These are phyloP conservation scores for Magnusiomyces starmeri DNA, from an alignment of 1,139 yeast genomes.

Conservation along the genomic window DNA sequence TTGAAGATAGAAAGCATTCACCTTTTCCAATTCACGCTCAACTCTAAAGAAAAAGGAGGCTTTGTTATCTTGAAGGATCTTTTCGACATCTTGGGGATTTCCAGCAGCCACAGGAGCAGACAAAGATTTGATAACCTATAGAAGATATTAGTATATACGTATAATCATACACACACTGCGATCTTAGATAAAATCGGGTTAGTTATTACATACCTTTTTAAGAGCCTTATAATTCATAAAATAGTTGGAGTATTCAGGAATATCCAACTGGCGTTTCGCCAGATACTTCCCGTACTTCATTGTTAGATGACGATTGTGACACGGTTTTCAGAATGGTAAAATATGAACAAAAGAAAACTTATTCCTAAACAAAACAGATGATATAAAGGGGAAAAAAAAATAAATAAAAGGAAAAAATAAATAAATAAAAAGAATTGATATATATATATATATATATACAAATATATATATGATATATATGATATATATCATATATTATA, in stretches of 20 bases:
- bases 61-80: slow-evolving; percentile 76
- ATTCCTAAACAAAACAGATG: background rate
- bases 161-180: too few relatives aligned
- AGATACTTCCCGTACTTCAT: slow-evolving; percentile 92
- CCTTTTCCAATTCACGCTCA: slow-evolving; percentile 92
- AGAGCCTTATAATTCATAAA: slow-evolving; percentile 91
- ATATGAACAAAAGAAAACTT: background rate
- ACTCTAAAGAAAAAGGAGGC: slow-evolving; percentile 88
- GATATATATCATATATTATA: background rate
- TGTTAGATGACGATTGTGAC: background rate
- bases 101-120: slow-evolving; percentile 26
- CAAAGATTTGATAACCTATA: slow-evolving; percentile 37
- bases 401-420: background rate
- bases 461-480: background rate
- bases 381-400: background rate
- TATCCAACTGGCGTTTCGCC: slow-evolving; percentile 87
- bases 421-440: background rate
- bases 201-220: slow-evolving; percentile 44
- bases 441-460: background rate
- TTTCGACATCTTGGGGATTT: slow-evolving; percentile 37
- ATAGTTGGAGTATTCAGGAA: slow-evolving; percentile 90
- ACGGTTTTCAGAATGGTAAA: background rate
- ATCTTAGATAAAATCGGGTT: background rate
- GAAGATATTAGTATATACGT: slow-evolving; percentile 13
- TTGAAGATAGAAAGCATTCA: slow-evolving; percentile 79